phyloP scores from a whole-genome alignment of 2,329 filamentous ascomycete genomes.

The Dactylellina cionopaga region DNA sequence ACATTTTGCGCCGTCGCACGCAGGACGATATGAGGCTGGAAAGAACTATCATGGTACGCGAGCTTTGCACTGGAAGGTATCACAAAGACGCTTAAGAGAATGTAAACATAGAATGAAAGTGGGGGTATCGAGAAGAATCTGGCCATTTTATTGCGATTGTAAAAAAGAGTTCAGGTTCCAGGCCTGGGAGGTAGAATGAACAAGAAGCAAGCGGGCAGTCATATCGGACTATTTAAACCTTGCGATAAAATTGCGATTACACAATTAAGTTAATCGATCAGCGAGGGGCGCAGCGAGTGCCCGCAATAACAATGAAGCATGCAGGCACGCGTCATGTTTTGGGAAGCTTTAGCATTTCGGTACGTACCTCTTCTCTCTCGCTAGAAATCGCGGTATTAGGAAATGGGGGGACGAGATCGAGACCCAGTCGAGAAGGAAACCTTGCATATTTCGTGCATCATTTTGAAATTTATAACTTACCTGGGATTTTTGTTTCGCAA shows the following conservation, averaged over 20 bases:
- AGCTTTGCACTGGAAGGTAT: conserved; percentile 31
- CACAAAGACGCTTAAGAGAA: conserved; percentile 25
- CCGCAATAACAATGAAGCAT: neutral
- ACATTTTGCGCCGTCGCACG: conserved; percentile 63
- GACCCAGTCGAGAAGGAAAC: too few relatives aligned
- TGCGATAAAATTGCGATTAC: conserved; percentile 9
- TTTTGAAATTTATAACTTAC: neutral
- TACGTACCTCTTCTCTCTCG: too few relatives aligned
- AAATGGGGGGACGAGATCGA: too few relatives aligned
- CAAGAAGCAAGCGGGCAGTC: conserved; percentile 4
- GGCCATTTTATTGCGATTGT: conserved; percentile 16
- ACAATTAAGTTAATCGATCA: neutral
- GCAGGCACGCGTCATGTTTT: conserved; percentile 9
- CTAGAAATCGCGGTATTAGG: too few relatives aligned
- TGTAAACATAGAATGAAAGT: conserved; percentile 26
- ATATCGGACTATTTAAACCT: conserved; percentile 17
- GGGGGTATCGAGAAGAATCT: neutral
- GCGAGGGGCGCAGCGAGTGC: neutral
- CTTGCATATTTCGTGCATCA: neutral
- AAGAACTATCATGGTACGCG: conserved; percentile 57
- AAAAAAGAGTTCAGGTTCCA: too few relatives aligned
- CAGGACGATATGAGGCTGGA: conserved; percentile 64
- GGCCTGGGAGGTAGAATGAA: too few relatives aligned
- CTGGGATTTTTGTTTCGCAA: neutral
- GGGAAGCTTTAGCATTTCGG: too few relatives aligned